Evolutionary conservation across 805 yeast species (phyloP).

Genomic region (Cyberlindnera mycetangii): DNA sequence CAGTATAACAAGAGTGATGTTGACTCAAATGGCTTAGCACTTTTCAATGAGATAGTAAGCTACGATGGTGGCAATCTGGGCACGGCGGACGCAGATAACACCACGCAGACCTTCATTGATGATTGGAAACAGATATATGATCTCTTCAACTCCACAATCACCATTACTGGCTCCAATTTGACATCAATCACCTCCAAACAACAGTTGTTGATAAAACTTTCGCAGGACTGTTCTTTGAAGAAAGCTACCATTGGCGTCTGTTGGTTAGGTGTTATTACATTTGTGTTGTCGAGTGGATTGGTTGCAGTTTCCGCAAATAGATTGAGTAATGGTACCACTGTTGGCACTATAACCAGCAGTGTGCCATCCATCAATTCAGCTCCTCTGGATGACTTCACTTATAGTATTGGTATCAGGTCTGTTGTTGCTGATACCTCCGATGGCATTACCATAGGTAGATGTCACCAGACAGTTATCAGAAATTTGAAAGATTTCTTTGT

Average conservation of each 20-base stretch:
- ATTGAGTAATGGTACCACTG: constrained; percentile 9
- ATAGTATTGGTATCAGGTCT: neutral
- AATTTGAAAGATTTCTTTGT: neutral
- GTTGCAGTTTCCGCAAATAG: constrained; percentile 10
- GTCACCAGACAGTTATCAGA: neutral
- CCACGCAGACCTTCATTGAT: neutral
- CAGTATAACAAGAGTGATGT: constrained; percentile 28
- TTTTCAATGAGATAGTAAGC: constrained; percentile 2
- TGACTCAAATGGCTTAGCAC: constrained; percentile 5
- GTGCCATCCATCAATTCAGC: neutral
- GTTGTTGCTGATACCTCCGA: neutral
- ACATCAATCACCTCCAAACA: constrained; percentile 10
- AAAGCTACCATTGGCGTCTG: constrained; percentile 16
- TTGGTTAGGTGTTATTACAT: constrained; percentile 13
- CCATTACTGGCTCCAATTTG: constrained; percentile 11
- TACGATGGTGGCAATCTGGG: constrained; percentile 3
- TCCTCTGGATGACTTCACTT: neutral
- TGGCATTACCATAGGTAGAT: neutral
- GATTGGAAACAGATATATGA: constrained; percentile 5
- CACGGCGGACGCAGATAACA: constrained; percentile 1
- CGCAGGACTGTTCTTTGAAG: constrained; percentile 20
- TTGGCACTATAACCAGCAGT: neutral
- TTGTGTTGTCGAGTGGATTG: constrained; percentile 11
- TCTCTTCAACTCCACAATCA: constrained; percentile 7
- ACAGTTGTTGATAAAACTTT: constrained; percentile 13